Conservation (phyloP, 495 filamentous ascomycete species). For the Xylaria castorea region DNA sequence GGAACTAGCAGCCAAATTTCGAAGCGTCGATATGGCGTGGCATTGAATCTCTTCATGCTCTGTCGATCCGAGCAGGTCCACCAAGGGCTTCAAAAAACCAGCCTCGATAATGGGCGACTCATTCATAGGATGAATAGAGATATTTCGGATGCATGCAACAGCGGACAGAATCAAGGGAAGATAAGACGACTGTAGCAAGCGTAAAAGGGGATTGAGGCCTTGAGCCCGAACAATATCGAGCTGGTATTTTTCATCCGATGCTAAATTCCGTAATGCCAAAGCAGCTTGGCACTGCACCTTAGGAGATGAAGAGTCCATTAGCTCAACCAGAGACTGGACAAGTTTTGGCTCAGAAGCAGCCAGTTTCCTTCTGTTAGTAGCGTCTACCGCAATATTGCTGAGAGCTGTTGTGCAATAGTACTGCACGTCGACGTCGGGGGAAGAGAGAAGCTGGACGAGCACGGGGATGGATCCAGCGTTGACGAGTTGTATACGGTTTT, state of each 20-base stretch:
- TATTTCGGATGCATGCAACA: constrained; percentile 97
- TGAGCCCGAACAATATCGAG: constrained; percentile 92
- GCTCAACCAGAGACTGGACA: constrained; percentile 88
- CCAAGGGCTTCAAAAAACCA: constrained; percentile 90
- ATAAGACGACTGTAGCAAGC: constrained; percentile 91
- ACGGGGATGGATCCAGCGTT: constrained; percentile 97
- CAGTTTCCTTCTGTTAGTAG: constrained; percentile 85
- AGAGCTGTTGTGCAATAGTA: constrained; percentile 99
- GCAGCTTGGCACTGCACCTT: constrained; percentile 99
- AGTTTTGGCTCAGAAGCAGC: constrained; percentile 87
- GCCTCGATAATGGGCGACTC: constrained; percentile 99
- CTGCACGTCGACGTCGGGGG: constrained; percentile 93
- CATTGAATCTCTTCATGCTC: constrained; percentile 99
- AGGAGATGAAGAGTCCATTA: constrained; percentile 96
- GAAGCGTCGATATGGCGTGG: constrained; percentile 95
- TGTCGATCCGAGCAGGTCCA: constrained; percentile 91
- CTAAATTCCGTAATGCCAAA: constrained; percentile 89
- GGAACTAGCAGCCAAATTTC: constrained; percentile 94
- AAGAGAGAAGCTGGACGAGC: constrained; percentile 90
- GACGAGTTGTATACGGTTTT: constrained; percentile 96
- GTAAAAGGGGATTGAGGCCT: constrained; percentile 82
- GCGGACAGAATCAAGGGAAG: constrained; percentile 95
- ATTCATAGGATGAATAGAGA: constrained; percentile 97
- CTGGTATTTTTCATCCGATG: constrained; percentile 98
- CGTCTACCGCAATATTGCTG: constrained; percentile 97